Conservation (phyloP, 2,329 filamentous ascomycete genomes). For the Hysterium pulicare region DNA sequence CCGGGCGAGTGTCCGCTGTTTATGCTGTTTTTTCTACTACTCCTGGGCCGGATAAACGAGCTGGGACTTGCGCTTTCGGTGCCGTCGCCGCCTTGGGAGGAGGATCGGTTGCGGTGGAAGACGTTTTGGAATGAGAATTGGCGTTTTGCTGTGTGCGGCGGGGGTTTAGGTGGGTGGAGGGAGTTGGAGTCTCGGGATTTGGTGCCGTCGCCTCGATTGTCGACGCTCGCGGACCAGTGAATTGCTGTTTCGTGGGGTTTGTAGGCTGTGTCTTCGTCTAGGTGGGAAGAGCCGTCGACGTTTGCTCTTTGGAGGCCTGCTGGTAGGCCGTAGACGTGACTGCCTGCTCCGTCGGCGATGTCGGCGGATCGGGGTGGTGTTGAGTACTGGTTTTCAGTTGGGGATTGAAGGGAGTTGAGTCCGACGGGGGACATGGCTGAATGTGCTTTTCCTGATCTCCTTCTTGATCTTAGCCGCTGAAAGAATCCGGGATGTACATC, state of each 20-base stretch:
- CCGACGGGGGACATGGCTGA: slow-evolving; percentile 16
- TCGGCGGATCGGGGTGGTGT: slow-evolving; percentile 16
- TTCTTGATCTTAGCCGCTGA: slow-evolving; percentile 30
- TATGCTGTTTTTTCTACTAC: slow-evolving; percentile 33
- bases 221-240: slow-evolving; percentile 44
- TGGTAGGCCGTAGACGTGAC: slow-evolving; percentile 53
- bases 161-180: slow-evolving; percentile 54
- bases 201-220: slow-evolving; percentile 33
- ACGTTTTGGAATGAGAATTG: slow-evolving; percentile 94
- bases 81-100: slow-evolving; percentile 23
- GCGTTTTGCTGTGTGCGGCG: slow-evolving; percentile 59
- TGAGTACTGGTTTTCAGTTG: slow-evolving; percentile 8
- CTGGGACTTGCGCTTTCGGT: slow-evolving; percentile 18
- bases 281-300: slow-evolving; percentile 38
- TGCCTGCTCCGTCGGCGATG: slow-evolving; percentile 21
- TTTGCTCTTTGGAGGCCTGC: slow-evolving; percentile 29
- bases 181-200: slow-evolving; percentile 40
- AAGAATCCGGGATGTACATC: slow-evolving; percentile 50
- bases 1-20: slow-evolving; percentile 43
- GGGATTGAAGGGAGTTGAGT: slow-evolving; percentile 17
- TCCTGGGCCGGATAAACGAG: slow-evolving; percentile 15
- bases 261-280: slow-evolving; percentile 48
- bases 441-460: slow-evolving; percentile 30
- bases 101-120: slow-evolving; percentile 54
- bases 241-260: slow-evolving; percentile 35